Evolutionary conservation across 192 early-diverging fungal genomes (phyloP), one percentile per base, ranked within the genome.

Genomic region (Coemansia sp.): DNA sequence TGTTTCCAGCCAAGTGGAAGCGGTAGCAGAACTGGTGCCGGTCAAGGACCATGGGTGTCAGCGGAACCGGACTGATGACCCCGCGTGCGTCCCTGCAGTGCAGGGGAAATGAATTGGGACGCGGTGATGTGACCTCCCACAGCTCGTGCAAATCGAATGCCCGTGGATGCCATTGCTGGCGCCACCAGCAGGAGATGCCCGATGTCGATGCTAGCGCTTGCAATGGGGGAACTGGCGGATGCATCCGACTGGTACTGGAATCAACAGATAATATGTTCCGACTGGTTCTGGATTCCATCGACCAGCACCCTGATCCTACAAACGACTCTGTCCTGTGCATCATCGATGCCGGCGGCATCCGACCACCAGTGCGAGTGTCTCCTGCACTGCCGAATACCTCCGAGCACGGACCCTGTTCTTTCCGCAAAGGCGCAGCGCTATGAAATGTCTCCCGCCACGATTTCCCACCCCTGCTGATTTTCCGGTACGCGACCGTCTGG

Each of bases 11-110:
- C 29, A 79, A 52, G 19, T 64, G 65, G 59, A 79, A 73, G 23
- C 76, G 76, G 48, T 73, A 79, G 67, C 76, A 79, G 64, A 73
- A 79, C 61, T 67, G 70, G 76, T 72, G 57, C 15, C 76, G 70
- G 34, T 79, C 76, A 11, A 62, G 59, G 15, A 79, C 70, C 76
- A 79, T 61, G 0, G 76, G 60, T 23, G 76, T 66, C 54, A 79
- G 50, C 9, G 70, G 76, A 22, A 79, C 48, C 15, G 76, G 70
- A n/a, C 72, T 64, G 14, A 79, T 62, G 10, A 62, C 57, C 17
- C 76, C 76, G 14, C 76, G 76, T 2, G 70, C 53, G 54, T 79
- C 76, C n/a, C 76, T 67, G 28, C 76, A 79, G 57, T 79, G 76
- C 66, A 79, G 57, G 7, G 76, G 67, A 28, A 79, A 70, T 28